Percentiles rank a stretch among this genome's conserved stretches.
These are phyloP conservation scores for Kernera saxatilis DNA, from an alignment of 345 rosid species.

Conservation along the genomic window DNA sequence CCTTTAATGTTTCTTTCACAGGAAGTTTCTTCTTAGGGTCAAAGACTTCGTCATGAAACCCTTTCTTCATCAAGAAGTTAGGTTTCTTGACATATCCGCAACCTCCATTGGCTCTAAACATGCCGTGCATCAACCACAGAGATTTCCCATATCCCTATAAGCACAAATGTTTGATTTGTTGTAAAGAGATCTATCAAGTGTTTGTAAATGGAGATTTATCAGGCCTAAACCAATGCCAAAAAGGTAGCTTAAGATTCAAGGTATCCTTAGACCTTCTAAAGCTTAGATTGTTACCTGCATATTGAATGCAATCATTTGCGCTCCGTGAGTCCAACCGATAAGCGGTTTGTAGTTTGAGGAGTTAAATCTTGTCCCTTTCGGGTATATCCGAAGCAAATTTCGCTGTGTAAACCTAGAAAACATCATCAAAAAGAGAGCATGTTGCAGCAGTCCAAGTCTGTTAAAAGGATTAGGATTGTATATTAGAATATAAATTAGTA, in stretches of 20 bases:
- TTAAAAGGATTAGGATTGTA: background rate
- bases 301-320: slow-evolving; percentile 98
- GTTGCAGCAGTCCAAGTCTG: background rate
- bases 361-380: slow-evolving; percentile 74
- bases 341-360: slow-evolving; percentile 92
- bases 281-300: slow-evolving; percentile 48
- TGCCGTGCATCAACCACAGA: slow-evolving; percentile 89
- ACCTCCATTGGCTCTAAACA: slow-evolving; percentile 90
- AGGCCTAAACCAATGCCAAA: background rate
- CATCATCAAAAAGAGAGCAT: background rate
- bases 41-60: slow-evolving; percentile 41
- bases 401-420: slow-evolving; percentile 72
- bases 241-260: slow-evolving; percentile 5
- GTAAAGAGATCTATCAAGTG: background rate
- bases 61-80: slow-evolving; percentile 46
- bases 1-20: slow-evolving; percentile 61
- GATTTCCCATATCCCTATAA: slow-evolving; percentile 73
- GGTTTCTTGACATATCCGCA: slow-evolving; percentile 93
- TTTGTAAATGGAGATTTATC: background rate
- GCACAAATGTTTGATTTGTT: background rate
- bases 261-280: background rate
- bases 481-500: background rate
- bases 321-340: slow-evolving; percentile 95
- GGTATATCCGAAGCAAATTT: slow-evolving; percentile 78
- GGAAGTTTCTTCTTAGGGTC: slow-evolving; percentile 51